Evolutionary conservation across 495 filamentous ascomycete genomes (phyloP).

Genomic region (Aspergillus saccharolyticus): DNA sequence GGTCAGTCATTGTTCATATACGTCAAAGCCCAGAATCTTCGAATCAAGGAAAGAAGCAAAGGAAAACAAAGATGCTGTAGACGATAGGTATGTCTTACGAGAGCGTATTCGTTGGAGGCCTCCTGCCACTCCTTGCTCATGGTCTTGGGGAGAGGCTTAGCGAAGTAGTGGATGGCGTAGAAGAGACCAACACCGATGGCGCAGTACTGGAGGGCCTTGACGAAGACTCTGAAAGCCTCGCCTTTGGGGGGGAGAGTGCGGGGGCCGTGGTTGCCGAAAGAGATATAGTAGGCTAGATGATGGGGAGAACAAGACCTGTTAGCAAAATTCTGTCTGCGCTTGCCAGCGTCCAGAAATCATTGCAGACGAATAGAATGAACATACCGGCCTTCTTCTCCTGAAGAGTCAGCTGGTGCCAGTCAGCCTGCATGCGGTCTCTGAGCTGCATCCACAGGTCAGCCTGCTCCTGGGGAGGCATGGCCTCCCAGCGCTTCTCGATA

Average conservation of each 20-base stretch:
- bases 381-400: constrained; percentile 98
- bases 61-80: background rate
- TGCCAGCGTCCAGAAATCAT: background rate
- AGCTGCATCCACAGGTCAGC: constrained; percentile 98
- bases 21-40: background rate
- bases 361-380: constrained; percentile 32
- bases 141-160: constrained; percentile 67
- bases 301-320: constrained; percentile 13
- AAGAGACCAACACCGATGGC: constrained; percentile 60
- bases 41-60: background rate
- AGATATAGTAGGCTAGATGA: constrained; percentile 89
- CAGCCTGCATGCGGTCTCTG: constrained; percentile 95
- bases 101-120: constrained; percentile 83
- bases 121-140: constrained; percentile 97
- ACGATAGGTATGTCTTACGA: constrained; percentile 46
- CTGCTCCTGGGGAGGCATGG: constrained; percentile 95
- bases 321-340: constrained; percentile 19
- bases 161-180: constrained; percentile 56
- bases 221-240: constrained; percentile 68
- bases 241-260: constrained; percentile 75
- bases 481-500: constrained; percentile 99
- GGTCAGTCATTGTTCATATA: constrained; percentile 5
- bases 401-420: constrained; percentile 89
- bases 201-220: constrained; percentile 62
- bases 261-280: constrained; percentile 93